Evolutionary conservation across 2,329 filamentous ascomycete species (phyloP), one percentile per base, ranked within the genome.

Genomic region (Curvularia sp.): DNA sequence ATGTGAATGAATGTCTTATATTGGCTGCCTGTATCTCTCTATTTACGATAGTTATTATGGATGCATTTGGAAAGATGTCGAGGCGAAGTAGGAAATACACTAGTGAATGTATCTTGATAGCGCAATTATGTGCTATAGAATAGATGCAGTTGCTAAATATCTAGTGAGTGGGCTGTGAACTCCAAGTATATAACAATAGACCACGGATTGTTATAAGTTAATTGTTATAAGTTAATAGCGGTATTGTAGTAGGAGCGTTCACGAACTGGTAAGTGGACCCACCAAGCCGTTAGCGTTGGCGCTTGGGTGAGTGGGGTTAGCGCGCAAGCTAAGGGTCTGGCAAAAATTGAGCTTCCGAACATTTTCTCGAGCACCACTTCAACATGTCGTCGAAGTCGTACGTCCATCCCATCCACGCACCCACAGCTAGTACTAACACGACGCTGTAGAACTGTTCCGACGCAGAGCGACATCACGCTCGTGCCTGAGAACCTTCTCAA

Each of bases 401-500:
- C 84, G 88, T 89, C 84, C 8, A 13, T 55, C 44, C 35, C 30
- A 39, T 47, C 33, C 38, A 35, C 35, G 50, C 12, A 43, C 81
- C 91, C 89, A 91, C 86, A 26, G 4, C 43, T 49, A 15, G 39
- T 52, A 47, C 64, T 66, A 57, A 66, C 26, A 4, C 8, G 46
- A 54, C 42, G 28, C 44, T 79, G 78, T 79, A 97, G 93, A 84
- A 89, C 88, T 84, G 91, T 97, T 79, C 92, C 95, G 73, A 96
- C 93, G 82, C 84, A 93, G 83, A 92, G 97, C 82, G 91, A 98
- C 82, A 89, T 99, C 41, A 58, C 51, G 81, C 87, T 98, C 81
- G 92, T 98, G 80, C 95, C 95, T 75, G 95, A 99, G 92, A 99
- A 95, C 77, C 92, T 99, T 78, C 89, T 99, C 83, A 99, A 99